Base-by-base conservation (phyloP, 2,329 filamentous ascomycete species). In the Pseudogymnoascus sp. region DNA sequence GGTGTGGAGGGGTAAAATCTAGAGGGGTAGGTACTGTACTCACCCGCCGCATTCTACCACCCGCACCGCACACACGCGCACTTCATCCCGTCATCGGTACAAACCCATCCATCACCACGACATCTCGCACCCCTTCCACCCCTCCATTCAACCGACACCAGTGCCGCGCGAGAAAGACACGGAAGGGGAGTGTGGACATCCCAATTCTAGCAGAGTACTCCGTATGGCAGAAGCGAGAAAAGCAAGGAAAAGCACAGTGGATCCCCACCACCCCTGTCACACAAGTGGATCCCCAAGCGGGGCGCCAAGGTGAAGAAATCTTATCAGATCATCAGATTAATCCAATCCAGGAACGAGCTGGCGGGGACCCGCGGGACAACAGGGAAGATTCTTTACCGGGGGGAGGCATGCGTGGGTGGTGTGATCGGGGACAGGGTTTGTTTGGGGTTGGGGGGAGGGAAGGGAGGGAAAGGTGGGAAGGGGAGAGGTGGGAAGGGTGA, bases 281-380 rank as follows among this genome's bases (percentile, higher is more conserved):
- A n/a, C n/a, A n/a, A n/a, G n/a, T n/a, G n/a, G n/a, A n/a, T n/a
- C n/a, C n/a, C n/a, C n/a, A n/a, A 40, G n/a, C 3, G 38, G 38
- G 38, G n/a, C 38, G 38, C 38, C 38, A 44, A 44, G 40, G 40
- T 21, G 40, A 21, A 44, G 40, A 44, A 44, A 76, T 76, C 79
- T 81, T 81, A 82, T 81, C 80, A 79, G 80, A 82, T 82, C 74
- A 81, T 81, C 79, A 78, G 79, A 81, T 81, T 79, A n/a, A n/a
- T n/a, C n/a, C n/a, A 44, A 16, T 44, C 8, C 40, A 44, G 40
- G 40, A 44, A 44, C 40, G 19, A 16, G 10, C 8, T 6, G 19
- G 40, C 10, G 35, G 3, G 35, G 31, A 33, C n/a, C n/a, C 4
- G 8, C 4, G 37, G 6, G 13, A 14, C 1, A 7, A 16, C 37